Percentiles rank a stretch among this genome's conserved stretches.
Evolutionary conservation across 441 rosid genomes (phyloP).

Genomic region (Viola pubescens): DNA sequence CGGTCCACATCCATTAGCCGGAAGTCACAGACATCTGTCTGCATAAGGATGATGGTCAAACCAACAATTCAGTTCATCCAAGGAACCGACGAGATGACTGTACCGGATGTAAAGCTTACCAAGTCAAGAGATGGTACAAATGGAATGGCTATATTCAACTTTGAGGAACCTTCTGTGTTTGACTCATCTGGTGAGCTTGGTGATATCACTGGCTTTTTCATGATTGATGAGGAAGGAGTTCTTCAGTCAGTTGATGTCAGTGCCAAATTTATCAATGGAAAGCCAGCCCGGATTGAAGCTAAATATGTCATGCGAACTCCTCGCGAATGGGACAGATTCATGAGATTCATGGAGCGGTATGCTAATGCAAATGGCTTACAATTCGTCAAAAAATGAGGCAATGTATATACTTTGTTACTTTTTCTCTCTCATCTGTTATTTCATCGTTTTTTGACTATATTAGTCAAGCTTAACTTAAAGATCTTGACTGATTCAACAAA

Average conservation of each 20-base stretch:
- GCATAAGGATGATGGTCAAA: slow-evolving; percentile 58
- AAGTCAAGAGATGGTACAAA: slow-evolving; percentile 80
- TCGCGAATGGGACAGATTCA: slow-evolving; percentile 88
- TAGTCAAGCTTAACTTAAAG: slow-evolving; percentile 9
- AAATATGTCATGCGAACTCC: slow-evolving; percentile 76
- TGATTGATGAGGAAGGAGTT: slow-evolving; percentile 92
- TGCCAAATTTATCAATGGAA: slow-evolving; percentile 87
- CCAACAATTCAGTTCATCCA: slow-evolving; percentile 77
- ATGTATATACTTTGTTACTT: slow-evolving; percentile 17
- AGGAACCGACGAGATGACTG: slow-evolving; percentile 85
- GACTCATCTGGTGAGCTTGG: slow-evolving; percentile 85
- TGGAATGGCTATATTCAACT: slow-evolving; percentile 75
- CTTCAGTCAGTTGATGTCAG: slow-evolving; percentile 86
- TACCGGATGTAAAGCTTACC: slow-evolving; percentile 82
- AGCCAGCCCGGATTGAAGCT: slow-evolving; percentile 77
- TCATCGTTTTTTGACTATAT: slow-evolving; percentile 10
- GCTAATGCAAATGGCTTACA: slow-evolving; percentile 75
- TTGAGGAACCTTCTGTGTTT: slow-evolving; percentile 84
- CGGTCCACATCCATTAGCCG: slow-evolving; percentile 15
- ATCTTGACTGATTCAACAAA: slow-evolving; percentile 3
- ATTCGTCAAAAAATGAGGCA: slow-evolving; percentile 68
- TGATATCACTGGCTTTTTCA: slow-evolving; percentile 87
- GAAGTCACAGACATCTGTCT: slow-evolving; percentile 17
- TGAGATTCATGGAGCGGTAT: slow-evolving; percentile 97
- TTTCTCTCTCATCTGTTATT: slow-evolving; percentile 1